A percentile compares a stretch with the other conserved stretches of the same genome.
These are phyloP conservation scores for Neltuma alba DNA, from an alignment of 306 rosid species.

Conservation along the genomic window DNA sequence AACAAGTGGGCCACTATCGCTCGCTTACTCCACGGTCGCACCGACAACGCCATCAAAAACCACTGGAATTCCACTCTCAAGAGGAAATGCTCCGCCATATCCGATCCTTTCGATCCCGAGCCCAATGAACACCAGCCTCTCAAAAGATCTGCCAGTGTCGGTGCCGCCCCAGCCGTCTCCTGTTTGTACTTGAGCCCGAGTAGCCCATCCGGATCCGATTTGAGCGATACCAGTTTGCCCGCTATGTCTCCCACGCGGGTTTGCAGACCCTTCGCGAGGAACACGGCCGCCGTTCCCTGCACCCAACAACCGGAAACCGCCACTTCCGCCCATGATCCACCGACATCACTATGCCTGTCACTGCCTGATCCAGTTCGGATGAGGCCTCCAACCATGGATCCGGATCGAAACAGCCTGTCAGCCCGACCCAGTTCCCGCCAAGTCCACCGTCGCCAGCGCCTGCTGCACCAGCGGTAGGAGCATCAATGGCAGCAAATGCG, in stretches of 20 bases:
- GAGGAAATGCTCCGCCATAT: constrained; percentile 62
- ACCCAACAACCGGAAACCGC: constrained; percentile 37
- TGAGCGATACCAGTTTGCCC: constrained; percentile 70
- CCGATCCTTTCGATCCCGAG: constrained; percentile 43
- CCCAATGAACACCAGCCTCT: constrained; percentile 44
- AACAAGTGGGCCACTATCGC: constrained; percentile 94
- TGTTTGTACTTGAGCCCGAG: constrained; percentile 51
- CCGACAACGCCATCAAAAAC: constrained; percentile 88
- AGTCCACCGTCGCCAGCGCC: neutral
- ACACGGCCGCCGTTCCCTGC: constrained; percentile 25
- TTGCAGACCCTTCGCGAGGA: constrained; percentile 26
- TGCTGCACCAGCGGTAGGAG: neutral
- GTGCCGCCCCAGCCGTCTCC: constrained; percentile 41
- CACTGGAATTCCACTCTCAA: constrained; percentile 94
- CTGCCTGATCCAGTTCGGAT: constrained; percentile 54
- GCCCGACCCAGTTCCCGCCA: constrained; percentile 21
- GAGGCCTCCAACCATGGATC: constrained; percentile 31
- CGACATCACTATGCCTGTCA: constrained; percentile 67
- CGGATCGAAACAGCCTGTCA: constrained; percentile 14
- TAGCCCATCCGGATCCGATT: constrained; percentile 73
- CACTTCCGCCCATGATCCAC: constrained; percentile 53
- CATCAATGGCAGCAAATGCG: neutral
- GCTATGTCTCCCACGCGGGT: constrained; percentile 42
- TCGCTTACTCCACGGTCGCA: constrained; percentile 76
- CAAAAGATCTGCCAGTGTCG: constrained; percentile 75